These are phyloP conservation scores for Ehretia macrophylla DNA, from an alignment of 257 asterid species.

Conservation along the genomic window DNA sequence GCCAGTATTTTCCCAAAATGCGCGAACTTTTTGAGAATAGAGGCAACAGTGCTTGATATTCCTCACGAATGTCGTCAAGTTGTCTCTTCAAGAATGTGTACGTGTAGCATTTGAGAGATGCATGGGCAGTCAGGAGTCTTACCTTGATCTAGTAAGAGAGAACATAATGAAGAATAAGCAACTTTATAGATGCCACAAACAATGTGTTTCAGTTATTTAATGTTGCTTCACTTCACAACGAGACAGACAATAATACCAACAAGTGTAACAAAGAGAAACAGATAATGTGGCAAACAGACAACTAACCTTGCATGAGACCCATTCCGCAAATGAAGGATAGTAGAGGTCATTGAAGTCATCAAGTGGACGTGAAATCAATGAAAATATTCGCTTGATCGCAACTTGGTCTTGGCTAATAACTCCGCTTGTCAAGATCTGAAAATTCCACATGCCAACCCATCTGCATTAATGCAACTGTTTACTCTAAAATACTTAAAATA, in stretches of 20 bases:
- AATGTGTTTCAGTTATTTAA: background rate
- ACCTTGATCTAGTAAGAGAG: slow-evolving; percentile 70
- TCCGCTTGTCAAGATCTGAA: slow-evolving; percentile 95
- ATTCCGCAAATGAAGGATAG: slow-evolving; percentile 98
- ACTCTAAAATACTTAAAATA: slow-evolving; percentile 8
- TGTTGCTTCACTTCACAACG: background rate
- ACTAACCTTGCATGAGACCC: slow-evolving; percentile 98
- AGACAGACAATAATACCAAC: background rate
- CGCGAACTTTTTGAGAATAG: slow-evolving; percentile 78
- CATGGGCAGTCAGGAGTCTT: slow-evolving; percentile 93
- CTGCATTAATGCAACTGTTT: slow-evolving; percentile 22
- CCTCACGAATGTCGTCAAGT: slow-evolving; percentile 66
- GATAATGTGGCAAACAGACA: background rate
- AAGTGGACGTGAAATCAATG: slow-evolving; percentile 89
- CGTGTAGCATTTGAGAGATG: slow-evolving; percentile 87
- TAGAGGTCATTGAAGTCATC: slow-evolving; percentile 84
- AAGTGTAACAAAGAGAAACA: background rate
- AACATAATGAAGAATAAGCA: slow-evolving; percentile 16
- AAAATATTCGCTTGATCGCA: slow-evolving; percentile 92
- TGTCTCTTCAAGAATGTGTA: slow-evolving; percentile 69
- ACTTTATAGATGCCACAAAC: slow-evolving; percentile 11
- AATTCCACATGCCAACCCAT: slow-evolving; percentile 24
- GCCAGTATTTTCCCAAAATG: slow-evolving; percentile 80
- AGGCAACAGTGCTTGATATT: slow-evolving; percentile 72
- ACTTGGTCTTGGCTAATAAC: slow-evolving; percentile 89